Percentiles rank a stretch among this genome's conserved stretches.
These are phyloP conservation scores for Oryza punctata DNA, from an alignment of 176 grass and related monocot species.

Conservation along the genomic window DNA sequence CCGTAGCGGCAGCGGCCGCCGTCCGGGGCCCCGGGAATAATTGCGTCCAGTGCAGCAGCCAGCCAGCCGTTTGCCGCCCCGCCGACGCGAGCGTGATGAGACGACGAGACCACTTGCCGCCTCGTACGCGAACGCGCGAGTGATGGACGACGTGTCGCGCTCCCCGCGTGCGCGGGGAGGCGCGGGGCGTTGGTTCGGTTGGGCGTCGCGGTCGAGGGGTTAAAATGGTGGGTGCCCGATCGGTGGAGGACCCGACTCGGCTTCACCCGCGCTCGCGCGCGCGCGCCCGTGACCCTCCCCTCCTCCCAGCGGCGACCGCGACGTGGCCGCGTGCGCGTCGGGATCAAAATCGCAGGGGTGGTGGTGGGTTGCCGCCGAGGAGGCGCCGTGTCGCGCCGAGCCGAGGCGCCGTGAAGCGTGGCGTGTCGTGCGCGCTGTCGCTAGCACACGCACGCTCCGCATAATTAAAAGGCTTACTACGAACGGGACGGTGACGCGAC, in stretches of 20 bases:
- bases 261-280: background rate
- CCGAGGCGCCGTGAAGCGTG: background rate
- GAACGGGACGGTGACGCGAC: background rate
- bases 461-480: background rate
- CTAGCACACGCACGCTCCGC: background rate
- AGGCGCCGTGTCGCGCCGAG: background rate
- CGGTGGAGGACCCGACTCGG: background rate
- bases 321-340: conserved; percentile 1
- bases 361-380: background rate
- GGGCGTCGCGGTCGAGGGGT: conserved; percentile 41
- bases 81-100: background rate
- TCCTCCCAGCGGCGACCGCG: background rate
- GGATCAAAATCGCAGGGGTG: background rate
- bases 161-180: background rate
- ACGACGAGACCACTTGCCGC: background rate
- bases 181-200: background rate
- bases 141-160: background rate
- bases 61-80: background rate
- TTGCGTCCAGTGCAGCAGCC: background rate
- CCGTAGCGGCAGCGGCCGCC: background rate
- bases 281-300: background rate
- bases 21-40: conserved; percentile 13
- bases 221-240: background rate
- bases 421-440: conserved; percentile 22
- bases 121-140: too few species aligned